These are phyloP conservation scores for Lichtheimia ornata DNA, from an alignment of 371 early-diverging fungal genomes.

Conservation along the genomic window DNA sequence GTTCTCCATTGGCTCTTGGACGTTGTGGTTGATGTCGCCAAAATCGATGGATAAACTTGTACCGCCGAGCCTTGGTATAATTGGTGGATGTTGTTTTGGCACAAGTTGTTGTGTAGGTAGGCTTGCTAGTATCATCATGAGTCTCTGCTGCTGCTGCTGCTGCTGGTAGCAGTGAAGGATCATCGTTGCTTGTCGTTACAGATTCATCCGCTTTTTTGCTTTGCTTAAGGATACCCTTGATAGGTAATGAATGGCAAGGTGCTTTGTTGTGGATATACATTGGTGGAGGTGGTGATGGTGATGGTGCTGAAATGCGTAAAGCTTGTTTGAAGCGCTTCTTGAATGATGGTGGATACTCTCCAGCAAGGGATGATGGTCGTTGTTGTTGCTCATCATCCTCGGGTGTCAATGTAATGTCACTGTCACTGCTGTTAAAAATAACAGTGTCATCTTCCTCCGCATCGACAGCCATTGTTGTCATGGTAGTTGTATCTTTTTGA, in stretches of 20 bases:
- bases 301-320: neutral
- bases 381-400: neutral
- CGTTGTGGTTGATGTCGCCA: no score
- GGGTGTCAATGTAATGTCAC: neutral
- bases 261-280: neutral
- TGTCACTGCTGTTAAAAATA: neutral
- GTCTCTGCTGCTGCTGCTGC: neutral
- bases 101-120: no score
- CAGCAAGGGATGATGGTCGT: neutral
- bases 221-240: neutral
- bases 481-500: no score
- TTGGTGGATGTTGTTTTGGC: no score
- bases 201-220: neutral
- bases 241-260: no score
- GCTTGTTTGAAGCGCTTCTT: slow-evolving; percentile 1
- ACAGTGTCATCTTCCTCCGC: no score
- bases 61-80: no score
- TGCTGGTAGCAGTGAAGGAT: neutral
- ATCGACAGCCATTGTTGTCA: no score
- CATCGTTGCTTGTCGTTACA: neutral
- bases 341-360: neutral
- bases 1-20: no score
- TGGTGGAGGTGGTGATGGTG: no score
- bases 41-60: no score
- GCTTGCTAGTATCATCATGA: no score